Base-by-base conservation (phyloP, 179 eudicot genomes). In the Vitellaria paradoxa region DNA sequence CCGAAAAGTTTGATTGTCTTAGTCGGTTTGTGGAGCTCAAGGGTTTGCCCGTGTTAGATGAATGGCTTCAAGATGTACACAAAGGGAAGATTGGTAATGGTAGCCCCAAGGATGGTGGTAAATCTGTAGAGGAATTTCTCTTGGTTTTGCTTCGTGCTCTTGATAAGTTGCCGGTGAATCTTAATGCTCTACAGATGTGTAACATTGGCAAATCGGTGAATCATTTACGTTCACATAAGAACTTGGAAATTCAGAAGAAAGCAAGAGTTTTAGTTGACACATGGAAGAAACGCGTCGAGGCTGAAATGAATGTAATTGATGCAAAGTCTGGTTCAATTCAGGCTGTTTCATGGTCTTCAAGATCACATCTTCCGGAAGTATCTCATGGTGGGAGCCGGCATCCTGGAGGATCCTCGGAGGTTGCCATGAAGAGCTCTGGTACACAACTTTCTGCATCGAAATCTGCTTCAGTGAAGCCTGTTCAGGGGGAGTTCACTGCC, bases 211-310 rank as follows among this genome's bases (percentile, higher is more conserved):
- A 86, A 79, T 95, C 99, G 65, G 99, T 95, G 60, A 95, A 95
- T 84, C 90, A 91, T 85, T 76, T 95, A 64, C 86, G 99, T 7
- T 81, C 90, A 0, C 92, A 90, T 76, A 93, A 85, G 77, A 95
- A 95, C 75, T 77, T 85, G 10, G 99, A 95, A 76, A 93, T 95
- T 81, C 97, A 93, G 86, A 91, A 85, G 85, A 95, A 95, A 82
- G 93, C 99, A 2, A 86, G 95, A 85, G 86, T 87, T 81, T 87
- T 95, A 76, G 97, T 95, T 59, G 97, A 91, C 84, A 95, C 91
- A 21, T 95, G 99, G 99, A 95, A 95, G 89, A 95, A 91, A 84
- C 95, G 97, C 11, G 99, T 95, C 15, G 97, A 95, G 90, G 97
- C 91, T 30, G 99, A 95, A 81, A 91, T 95, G 95, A 91, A 79